These are phyloP conservation scores for Parmelia sp. DNA, from an alignment of 495 filamentous ascomycete genomes.

Conservation along the genomic window DNA sequence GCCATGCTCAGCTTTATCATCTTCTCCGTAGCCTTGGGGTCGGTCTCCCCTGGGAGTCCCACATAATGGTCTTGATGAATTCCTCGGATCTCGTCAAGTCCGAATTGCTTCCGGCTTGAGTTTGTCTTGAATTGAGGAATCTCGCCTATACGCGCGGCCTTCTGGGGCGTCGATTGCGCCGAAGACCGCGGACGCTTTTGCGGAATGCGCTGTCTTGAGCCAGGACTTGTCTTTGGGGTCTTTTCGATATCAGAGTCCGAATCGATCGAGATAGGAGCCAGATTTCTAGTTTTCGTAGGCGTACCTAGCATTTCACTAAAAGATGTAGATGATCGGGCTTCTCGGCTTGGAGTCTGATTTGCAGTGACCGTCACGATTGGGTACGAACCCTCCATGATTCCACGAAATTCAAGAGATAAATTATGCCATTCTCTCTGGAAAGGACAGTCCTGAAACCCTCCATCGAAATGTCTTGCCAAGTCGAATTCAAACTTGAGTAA, in stretches of 20 bases:
- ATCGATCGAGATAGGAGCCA: constrained; percentile 7
- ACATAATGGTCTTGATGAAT: constrained; percentile 37
- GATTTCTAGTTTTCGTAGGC: constrained; percentile 9
- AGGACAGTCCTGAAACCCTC: constrained; percentile 29
- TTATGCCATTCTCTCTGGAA: constrained; percentile 37
- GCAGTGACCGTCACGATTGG: constrained; percentile 30
- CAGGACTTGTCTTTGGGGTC: neutral
- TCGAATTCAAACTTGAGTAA: constrained; percentile 31
- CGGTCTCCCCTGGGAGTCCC: constrained; percentile 37
- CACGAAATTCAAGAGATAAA: constrained; percentile 36
- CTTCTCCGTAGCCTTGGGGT: constrained; percentile 39
- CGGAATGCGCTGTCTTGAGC: neutral
- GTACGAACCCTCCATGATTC: constrained; percentile 31
- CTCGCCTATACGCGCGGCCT: neutral
- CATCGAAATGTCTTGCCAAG: constrained; percentile 35
- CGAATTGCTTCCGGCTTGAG: constrained; percentile 25
- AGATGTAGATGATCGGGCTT: neutral
- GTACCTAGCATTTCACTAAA: neutral
- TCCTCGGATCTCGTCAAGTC: constrained; percentile 30
- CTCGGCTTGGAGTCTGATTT: neutral
- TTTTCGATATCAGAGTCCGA: constrained; percentile 19
- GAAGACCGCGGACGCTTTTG: neutral
- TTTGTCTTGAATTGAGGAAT: neutral
- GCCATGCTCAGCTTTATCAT: constrained; percentile 37
- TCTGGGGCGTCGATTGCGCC: neutral